phyloP scores from a whole-genome alignment of 257 asterid genomes.

The Linaria vulgaris region DNA sequence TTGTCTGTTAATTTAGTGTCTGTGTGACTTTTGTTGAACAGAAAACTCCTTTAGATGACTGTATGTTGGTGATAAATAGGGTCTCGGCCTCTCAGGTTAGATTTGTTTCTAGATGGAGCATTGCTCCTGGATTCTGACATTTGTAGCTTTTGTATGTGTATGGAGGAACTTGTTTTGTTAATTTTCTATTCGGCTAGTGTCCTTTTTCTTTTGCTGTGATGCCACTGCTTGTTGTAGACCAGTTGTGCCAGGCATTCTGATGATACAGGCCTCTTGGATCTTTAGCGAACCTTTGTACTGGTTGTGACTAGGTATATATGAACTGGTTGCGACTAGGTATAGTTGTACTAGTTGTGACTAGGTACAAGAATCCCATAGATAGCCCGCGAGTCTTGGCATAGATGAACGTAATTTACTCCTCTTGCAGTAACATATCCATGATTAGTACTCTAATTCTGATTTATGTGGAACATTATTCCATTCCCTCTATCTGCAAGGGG shows the following conservation, averaged over 20 bases:
- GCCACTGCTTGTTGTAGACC: not conserved
- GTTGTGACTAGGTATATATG: too few species aligned
- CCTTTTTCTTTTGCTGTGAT: not conserved
- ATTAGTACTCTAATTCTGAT: too few species aligned
- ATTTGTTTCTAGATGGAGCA: conserved; percentile 27
- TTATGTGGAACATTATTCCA: too few species aligned
- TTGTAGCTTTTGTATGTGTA: conserved; percentile 32
- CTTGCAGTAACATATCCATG: too few species aligned
- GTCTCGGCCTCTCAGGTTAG: conserved; percentile 25
- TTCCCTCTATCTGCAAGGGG: too few species aligned
- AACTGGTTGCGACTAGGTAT: too few species aligned
- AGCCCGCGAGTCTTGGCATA: too few species aligned
- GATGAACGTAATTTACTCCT: too few species aligned
- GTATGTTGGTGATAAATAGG: conserved; percentile 36
- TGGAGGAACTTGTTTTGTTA: conserved; percentile 20
- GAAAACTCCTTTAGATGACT: conserved; percentile 31
- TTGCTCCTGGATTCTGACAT: conserved; percentile 25
- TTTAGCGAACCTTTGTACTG: too few species aligned
- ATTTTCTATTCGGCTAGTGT: not conserved
- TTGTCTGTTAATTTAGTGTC: conserved; percentile 27
- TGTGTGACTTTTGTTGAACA: conserved; percentile 15
- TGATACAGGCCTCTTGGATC: too few species aligned
- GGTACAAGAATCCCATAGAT: too few species aligned
- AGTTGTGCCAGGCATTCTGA: not conserved
- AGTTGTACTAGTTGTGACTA: too few species aligned